Evolutionary conservation across 1,284 basidiomycete genomes (phyloP), one percentile per base, ranked within the genome.

Genomic region (Leucoagaricus sp.): DNA sequence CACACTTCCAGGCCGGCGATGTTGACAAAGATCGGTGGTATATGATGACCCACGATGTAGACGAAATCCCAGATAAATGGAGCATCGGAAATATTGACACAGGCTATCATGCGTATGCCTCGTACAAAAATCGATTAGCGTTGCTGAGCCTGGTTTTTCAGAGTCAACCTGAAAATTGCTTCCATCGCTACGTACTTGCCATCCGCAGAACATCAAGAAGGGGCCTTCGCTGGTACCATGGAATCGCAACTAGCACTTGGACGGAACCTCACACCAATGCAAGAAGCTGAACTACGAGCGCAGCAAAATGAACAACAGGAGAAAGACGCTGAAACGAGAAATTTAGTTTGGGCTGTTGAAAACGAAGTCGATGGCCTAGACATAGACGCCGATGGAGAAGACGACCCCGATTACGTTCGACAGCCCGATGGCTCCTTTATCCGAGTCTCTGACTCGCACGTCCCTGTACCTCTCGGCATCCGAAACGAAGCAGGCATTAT

Each of bases 151-250:
- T 15, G 17, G 4, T 12, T 10, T 8, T 12, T 33, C 57, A 89
- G 89, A 4, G 81, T 92, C 53, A 82, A 84, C 61, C 70, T 92
- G 55, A 83, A 78, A 51, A 80, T 92, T 21, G 77, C 86, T 19
- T 91, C 90, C 1, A 82, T 92, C 36, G 83, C 87, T 1, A 81
- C 80, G 6, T 88, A 83, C 63, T 76, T 92, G n/a, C 89, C 90
- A 8, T 83, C 84, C 1, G 75, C 73, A 2, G 82, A 86, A 51
- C 75, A 86, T 58, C 82, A 87, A 56, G 75, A 85, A 53, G 79
- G 79, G 8, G 70, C 79, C 1, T 87, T 86, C 63, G 67, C 75
- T 5, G 87, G 86, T 26, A 80, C 77, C 5, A 68, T 70, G 1
- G 65, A 71, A 13, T 68, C 68, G 23, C 57, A 61, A 34, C 61